Base-by-base conservation (phyloP, 1,284 basidiomycete genomes). In the Austropuccinia psidii region DNA sequence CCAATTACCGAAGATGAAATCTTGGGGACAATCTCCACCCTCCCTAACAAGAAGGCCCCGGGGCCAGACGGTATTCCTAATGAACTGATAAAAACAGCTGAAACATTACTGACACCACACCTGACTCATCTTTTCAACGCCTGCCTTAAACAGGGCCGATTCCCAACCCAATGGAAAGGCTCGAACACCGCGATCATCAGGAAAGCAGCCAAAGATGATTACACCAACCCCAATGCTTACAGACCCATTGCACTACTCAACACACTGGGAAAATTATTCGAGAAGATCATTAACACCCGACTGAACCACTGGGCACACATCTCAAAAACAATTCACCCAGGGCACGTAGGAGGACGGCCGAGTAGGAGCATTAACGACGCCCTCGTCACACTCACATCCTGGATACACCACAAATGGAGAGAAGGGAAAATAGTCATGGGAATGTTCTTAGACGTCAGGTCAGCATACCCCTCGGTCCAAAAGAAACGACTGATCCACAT, bases 141-240 rank as follows among this genome's bases (percentile, higher is more conserved):
- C 2, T 69, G 54, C 33, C 41, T 69, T 8, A 24, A 21, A 7
- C 8, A 21, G 11, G 31, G 47, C 17, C 35, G 50, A n/a, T 72
- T 52, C 35, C 69, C 67, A 9, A 35, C 35, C 4, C 7, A 21
- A 9, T 69, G 67, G 65, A 27, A 24, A 21, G 29, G 13, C 24
- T 47, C 65, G 0, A 54, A 21, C 4, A 67, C 65, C n/a, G 65
- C 65, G n/a, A 67, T 67, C 9, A 52, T 67, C n/a, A 5, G 50
- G 8, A 67, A 67, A 17, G 24, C 49, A 6, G 35, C 35, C 19
- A 67, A 67, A 43, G 35, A 37, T 5, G 65, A 67, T 37, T 67
- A 67, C n/a, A 8, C 17, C 9, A 19, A 54, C 8, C 49, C 65
- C 1, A 45, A 45, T 4, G 65, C 65, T 13, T 67, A 67, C 19